Evolutionary conservation across 2,329 filamentous ascomycete species (phyloP).

Genomic region (Fusarium sp.): DNA sequence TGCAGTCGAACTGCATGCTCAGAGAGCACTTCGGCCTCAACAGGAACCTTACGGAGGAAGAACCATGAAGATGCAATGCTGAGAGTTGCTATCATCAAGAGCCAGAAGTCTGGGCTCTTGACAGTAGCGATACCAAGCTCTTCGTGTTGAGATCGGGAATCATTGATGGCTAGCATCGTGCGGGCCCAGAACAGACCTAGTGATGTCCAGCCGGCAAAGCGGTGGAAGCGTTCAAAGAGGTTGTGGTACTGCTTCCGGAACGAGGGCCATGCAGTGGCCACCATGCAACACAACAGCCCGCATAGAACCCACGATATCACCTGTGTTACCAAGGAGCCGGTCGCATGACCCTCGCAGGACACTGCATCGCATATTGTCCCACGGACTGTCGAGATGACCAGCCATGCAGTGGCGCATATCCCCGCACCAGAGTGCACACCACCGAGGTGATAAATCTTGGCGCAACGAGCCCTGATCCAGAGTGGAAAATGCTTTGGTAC

Average conservation of each 20-base stretch:
- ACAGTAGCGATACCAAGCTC: slow-evolving; percentile 56
- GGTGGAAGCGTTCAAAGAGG: slow-evolving; percentile 77
- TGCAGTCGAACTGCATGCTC: slow-evolving; percentile 78
- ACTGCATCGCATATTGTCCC: slow-evolving; percentile 55
- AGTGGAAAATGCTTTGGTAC: slow-evolving; percentile 62
- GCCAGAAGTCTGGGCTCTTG: slow-evolving; percentile 70
- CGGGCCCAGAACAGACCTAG: slow-evolving; percentile 75
- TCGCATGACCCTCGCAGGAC: slow-evolving; percentile 50
- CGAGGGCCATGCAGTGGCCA: slow-evolving; percentile 72
- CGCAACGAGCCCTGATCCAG: slow-evolving; percentile 61
- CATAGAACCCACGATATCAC: slow-evolving; percentile 71
- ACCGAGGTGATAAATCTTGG: slow-evolving; percentile 66
- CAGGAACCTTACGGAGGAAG: slow-evolving; percentile 74
- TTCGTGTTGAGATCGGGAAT: slow-evolving; percentile 53
- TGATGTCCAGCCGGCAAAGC: slow-evolving; percentile 79
- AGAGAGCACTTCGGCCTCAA: slow-evolving; percentile 76
- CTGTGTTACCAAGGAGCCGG: slow-evolving; percentile 57
- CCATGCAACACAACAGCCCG: slow-evolving; percentile 69
- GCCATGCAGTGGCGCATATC: slow-evolving; percentile 64
- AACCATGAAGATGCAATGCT: slow-evolving; percentile 81
- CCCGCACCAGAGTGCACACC: slow-evolving; percentile 66
- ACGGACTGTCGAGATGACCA: slow-evolving; percentile 59
- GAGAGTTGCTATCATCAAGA: slow-evolving; percentile 72
- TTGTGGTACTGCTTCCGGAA: slow-evolving; percentile 75
- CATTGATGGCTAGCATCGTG: slow-evolving; percentile 67